Conservation (phyloP, 129 eudicot species). For the Chrysanthemum lavandulifolium region DNA sequence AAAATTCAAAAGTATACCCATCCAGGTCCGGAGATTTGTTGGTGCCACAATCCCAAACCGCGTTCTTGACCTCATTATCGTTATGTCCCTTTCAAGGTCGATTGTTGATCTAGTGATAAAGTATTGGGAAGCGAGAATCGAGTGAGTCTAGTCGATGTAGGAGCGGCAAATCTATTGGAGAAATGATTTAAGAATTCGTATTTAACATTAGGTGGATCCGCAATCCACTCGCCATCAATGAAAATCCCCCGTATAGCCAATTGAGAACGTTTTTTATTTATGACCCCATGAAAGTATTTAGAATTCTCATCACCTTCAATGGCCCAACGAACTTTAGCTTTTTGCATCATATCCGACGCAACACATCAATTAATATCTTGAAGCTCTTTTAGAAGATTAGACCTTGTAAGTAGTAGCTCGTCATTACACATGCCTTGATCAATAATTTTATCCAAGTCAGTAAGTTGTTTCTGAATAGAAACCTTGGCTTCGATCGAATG, state of each 20-base stretch:
- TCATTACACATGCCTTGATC: no score
- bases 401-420: no score
- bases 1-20: not conserved
- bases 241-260: not conserved
- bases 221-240: not conserved
- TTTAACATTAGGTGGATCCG: not conserved
- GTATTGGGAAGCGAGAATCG: not conserved
- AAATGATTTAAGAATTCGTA: not conserved
- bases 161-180: not conserved
- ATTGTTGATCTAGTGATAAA: not conserved
- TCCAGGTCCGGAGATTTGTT: not conserved
- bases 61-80: not conserved
- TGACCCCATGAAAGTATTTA: not conserved
- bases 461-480: no score
- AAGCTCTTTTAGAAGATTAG: no score
- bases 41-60: not conserved
- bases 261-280: not conserved
- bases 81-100: not conserved
- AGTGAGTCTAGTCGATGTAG: not conserved
- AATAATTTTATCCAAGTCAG: no score
- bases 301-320: not conserved
- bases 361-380: no score
- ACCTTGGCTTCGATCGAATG: no score
- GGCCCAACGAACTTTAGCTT: not conserved
- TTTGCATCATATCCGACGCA: not conserved